Percentiles rank a stretch among this genome's conserved stretches.
These are phyloP conservation scores for Sordariomycetes sp. DNA, from an alignment of 2,329 filamentous ascomycete species.

Conservation along the genomic window DNA sequence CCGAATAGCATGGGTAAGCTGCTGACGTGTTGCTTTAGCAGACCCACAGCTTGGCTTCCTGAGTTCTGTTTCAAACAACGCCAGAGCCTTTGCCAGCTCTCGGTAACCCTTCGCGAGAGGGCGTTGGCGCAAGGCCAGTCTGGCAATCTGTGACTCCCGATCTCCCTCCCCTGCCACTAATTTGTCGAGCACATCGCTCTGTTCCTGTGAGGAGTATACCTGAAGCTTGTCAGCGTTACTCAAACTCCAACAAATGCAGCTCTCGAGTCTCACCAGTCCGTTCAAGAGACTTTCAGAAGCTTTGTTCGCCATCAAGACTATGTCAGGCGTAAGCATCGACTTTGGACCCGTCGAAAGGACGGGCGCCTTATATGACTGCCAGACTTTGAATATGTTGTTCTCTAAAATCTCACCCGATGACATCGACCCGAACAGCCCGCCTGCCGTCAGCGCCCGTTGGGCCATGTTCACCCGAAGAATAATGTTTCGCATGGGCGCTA, in stretches of 20 bases:
- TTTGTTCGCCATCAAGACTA: not conserved
- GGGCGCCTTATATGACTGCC: constrained; percentile 2
- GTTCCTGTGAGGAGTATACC: not conserved
- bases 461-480: constrained; percentile 1
- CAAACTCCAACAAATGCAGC: no score
- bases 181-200: not conserved
- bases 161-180: not conserved
- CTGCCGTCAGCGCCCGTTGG: not conserved
- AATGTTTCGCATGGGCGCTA: constrained; percentile 2
- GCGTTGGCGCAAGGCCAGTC: not conserved
- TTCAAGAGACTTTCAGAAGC: constrained; percentile 3
- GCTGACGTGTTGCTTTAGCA: not conserved
- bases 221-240: no score
- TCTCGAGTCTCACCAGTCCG: not conserved
- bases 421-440: not conserved
- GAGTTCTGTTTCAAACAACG: constrained; percentile 1
- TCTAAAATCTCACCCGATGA: not conserved
- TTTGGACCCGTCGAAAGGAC: not conserved
- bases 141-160: not conserved
- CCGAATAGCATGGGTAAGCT: not conserved
- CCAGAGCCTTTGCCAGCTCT: not conserved
- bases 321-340: not conserved
- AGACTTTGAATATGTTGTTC: not conserved
- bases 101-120: not conserved
- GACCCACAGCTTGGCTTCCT: not conserved